Percentiles rank a stretch among this genome's conserved stretches.
Evolutionary conservation across 225 moss, liverwort and hornwort genomes (phyloP).

Genomic region (Anthoceros angustus): DNA sequence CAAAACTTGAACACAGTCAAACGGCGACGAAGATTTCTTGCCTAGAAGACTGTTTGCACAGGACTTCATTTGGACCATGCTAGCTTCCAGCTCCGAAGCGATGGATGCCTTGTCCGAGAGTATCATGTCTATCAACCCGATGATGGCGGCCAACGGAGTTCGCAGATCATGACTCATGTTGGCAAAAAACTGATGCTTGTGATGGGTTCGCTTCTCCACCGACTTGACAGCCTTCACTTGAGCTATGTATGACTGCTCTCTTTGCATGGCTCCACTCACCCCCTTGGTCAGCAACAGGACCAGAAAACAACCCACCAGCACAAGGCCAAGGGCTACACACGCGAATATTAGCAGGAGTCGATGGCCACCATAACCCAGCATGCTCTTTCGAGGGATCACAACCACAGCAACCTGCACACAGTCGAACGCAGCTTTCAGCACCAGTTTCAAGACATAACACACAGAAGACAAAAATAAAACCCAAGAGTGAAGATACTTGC

Average conservation of each 20-base stretch:
- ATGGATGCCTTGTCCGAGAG: background rate
- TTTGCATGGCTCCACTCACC: slow-evolving; percentile 1
- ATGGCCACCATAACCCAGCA: background rate
- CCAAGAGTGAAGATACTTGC: background rate
- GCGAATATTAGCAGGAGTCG: background rate
- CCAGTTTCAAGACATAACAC: background rate
- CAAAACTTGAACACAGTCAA: background rate
- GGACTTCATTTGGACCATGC: background rate
- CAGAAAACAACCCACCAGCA: background rate
- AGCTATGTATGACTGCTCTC: background rate
- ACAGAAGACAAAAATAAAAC: background rate
- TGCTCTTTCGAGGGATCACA: background rate
- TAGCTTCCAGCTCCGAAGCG: slow-evolving; percentile 1
- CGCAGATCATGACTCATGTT: slow-evolving; percentile 3
- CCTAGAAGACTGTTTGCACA: background rate
- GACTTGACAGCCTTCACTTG: slow-evolving; percentile 4
- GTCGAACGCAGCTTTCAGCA: background rate
- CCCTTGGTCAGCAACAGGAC: background rate
- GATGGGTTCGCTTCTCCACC: slow-evolving; percentile 1
- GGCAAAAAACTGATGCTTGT: slow-evolving; percentile 5
- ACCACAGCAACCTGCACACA: background rate
- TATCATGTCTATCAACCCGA: slow-evolving; percentile 1
- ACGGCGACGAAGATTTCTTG: background rate
- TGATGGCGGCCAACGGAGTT: background rate
- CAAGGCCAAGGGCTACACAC: background rate